Evolutionary conservation across 768 basidiomycete genomes (phyloP).

Genomic region (Termitomyces eurrhizus): DNA sequence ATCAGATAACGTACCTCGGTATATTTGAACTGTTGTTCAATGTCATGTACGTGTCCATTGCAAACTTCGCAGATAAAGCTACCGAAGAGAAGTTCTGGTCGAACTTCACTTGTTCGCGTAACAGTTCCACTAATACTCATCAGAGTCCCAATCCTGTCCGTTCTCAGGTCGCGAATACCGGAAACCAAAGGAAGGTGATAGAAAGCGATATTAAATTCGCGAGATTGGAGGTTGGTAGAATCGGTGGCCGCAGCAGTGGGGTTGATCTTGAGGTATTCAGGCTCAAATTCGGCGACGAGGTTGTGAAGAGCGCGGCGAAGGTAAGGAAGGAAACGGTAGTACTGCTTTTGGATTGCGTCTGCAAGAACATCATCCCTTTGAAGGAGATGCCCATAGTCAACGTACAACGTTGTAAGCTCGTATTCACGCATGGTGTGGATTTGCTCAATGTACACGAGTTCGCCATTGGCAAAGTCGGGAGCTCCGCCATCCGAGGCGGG

Average conservation of each 20-base stretch:
- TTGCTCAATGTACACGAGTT: slow-evolving; percentile 85
- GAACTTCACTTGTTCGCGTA: slow-evolving; percentile 94
- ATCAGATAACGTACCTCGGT: slow-evolving; percentile 65
- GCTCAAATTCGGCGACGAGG: slow-evolving; percentile 85
- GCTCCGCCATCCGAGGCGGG: slow-evolving; percentile 71
- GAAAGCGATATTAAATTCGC: slow-evolving; percentile 95
- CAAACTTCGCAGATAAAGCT: slow-evolving; percentile 93
- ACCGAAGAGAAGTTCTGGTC: slow-evolving; percentile 91
- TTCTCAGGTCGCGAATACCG: slow-evolving; percentile 90
- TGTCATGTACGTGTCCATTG: slow-evolving; percentile 79
- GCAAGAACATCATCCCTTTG: slow-evolving; percentile 91
- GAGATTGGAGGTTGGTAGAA: slow-evolving; percentile 82
- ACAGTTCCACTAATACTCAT: slow-evolving; percentile 97
- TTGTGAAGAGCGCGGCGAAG: slow-evolving; percentile 88
- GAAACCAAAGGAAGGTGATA: slow-evolving; percentile 92
- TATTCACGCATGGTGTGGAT: slow-evolving; percentile 94
- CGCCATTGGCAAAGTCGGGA: slow-evolving; percentile 52
- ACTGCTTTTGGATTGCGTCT: slow-evolving; percentile 89
- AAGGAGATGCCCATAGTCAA: slow-evolving; percentile 90
- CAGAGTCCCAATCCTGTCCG: slow-evolving; percentile 90
- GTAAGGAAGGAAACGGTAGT: slow-evolving; percentile 96
- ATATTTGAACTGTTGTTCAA: slow-evolving; percentile 99
- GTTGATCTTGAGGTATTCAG: slow-evolving; percentile 93
- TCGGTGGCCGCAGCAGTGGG: slow-evolving; percentile 84
- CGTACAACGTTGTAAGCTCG: slow-evolving; percentile 92